These are phyloP conservation scores for Scedosporium apiospermum DNA, from an alignment of 2,329 filamentous ascomycete genomes.

Conservation along the genomic window DNA sequence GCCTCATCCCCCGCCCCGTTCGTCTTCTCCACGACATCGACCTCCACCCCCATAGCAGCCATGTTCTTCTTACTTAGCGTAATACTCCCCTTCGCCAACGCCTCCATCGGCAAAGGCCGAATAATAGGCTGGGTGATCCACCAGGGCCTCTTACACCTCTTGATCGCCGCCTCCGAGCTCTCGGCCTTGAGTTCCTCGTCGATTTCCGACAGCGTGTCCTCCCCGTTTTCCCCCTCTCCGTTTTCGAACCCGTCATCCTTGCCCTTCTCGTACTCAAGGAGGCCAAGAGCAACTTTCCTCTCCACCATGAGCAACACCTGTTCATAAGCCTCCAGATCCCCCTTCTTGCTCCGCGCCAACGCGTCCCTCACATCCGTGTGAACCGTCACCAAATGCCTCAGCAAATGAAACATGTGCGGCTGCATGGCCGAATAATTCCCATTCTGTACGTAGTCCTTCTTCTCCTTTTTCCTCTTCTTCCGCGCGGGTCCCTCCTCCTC, in stretches of 20 bases:
- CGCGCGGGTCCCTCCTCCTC: conserved; percentile 33
- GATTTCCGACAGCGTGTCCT: conserved; percentile 14
- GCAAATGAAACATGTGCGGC: conserved; percentile 84
- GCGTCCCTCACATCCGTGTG: conserved; percentile 80
- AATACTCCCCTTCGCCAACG: conserved; percentile 70
- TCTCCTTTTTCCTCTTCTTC: conserved; percentile 40
- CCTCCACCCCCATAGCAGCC: not conserved
- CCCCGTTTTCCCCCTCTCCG: not conserved
- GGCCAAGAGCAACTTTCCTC: conserved; percentile 58
- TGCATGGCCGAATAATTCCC: conserved; percentile 72
- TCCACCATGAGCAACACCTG: conserved; percentile 68
- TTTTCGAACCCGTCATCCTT: conserved; percentile 25
- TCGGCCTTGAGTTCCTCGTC: conserved; percentile 34
- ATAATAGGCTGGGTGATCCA: conserved; percentile 88
- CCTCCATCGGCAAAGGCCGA: conserved; percentile 78
- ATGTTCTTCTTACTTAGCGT: conserved; percentile 57
- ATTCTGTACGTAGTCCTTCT: conserved; percentile 12
- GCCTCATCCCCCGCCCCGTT: conserved; percentile 10
- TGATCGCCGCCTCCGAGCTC: conserved; percentile 55
- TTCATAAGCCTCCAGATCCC: conserved; percentile 71
- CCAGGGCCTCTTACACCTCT: conserved; percentile 70
- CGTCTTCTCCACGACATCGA: conserved; percentile 19
- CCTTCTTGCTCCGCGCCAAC: conserved; percentile 58
- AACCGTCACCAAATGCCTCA: conserved; percentile 68
- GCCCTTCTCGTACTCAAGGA: conserved; percentile 56